These are phyloP conservation scores for Rhynchospora breviuscula DNA, from an alignment of 176 grass and related monocot genomes.

Conservation along the genomic window DNA sequence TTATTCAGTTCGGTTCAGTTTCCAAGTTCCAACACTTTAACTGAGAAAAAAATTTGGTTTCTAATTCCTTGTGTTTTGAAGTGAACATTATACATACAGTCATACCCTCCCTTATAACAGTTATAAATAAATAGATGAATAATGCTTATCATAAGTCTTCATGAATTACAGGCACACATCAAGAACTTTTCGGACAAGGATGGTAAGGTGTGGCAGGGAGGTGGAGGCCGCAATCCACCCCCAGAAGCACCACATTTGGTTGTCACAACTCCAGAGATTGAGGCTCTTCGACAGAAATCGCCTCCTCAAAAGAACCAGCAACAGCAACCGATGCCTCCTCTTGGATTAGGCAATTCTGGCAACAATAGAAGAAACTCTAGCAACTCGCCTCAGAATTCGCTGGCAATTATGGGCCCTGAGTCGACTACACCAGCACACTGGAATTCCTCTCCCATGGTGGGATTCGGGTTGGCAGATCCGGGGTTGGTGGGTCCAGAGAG, in stretches of 20 bases:
- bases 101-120: neutral
- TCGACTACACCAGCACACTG: constrained; percentile 29
- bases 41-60: neutral
- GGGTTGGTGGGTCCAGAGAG: constrained; percentile 22
- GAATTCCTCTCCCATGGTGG: constrained; percentile 26
- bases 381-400: constrained; percentile 37
- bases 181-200: constrained; percentile 63
- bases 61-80: neutral
- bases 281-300: constrained; percentile 72
- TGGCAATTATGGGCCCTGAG: constrained; percentile 21
- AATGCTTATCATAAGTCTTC: neutral
- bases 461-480: constrained; percentile 32
- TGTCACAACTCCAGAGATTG: constrained; percentile 82
- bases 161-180: constrained; percentile 43
- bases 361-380: constrained; percentile 32
- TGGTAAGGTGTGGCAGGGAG: constrained; percentile 91
- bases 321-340: constrained; percentile 24
- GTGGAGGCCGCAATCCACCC: constrained; percentile 84
- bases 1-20: no score
- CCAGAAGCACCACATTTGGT: constrained; percentile 82
- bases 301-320: constrained; percentile 63
- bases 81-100: neutral
- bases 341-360: constrained; percentile 28
- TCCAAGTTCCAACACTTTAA: no score
- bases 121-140: neutral